Percentiles rank a stretch among this genome's conserved stretches.
Conservation (phyloP, 2,329 filamentous ascomycete species). For the Diaporthe velutina region DNA sequence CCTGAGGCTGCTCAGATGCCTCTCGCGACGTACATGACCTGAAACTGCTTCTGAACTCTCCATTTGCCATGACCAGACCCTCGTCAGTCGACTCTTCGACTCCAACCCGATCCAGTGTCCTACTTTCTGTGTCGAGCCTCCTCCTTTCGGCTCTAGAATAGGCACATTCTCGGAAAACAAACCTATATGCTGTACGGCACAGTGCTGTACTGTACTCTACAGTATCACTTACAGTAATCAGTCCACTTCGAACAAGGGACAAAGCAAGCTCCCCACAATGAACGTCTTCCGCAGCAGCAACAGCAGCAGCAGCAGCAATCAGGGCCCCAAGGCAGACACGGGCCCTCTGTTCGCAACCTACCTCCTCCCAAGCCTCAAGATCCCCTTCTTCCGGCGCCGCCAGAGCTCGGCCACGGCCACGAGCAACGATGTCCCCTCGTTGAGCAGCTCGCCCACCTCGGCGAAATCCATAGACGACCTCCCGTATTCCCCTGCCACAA, state of each 20-base stretch:
- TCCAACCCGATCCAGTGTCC: constrained; percentile 21
- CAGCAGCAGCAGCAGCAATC: constrained; percentile 12
- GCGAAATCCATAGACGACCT: constrained; percentile 40
- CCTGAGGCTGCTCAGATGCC: background rate
- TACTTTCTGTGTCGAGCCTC: constrained; percentile 13
- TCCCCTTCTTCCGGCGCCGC: constrained; percentile 61
- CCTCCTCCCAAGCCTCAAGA: constrained; percentile 63
- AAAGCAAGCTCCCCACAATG: constrained; percentile 10
- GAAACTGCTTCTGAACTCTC: constrained; percentile 14
- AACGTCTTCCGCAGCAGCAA: constrained; percentile 28
- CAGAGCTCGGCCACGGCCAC: constrained; percentile 40
- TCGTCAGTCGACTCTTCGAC: constrained; percentile 4
- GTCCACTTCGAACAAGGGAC: constrained; percentile 1
- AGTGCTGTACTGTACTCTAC: background rate
- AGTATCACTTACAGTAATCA: background rate
- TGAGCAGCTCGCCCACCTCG: constrained; percentile 43
- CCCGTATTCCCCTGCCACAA: constrained; percentile 46
- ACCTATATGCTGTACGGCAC: background rate
- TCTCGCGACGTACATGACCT: background rate
- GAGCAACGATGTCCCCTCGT: constrained; percentile 42
- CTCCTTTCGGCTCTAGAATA: constrained; percentile 19
- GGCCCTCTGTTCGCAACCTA: constrained; percentile 60
- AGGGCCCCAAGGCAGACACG: background rate
- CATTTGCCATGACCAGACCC: constrained; percentile 3
- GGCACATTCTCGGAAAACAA: constrained; percentile 25